phyloP scores from a whole-genome alignment of 768 basidiomycete genomes.

The Amylocystis lapponica region DNA sequence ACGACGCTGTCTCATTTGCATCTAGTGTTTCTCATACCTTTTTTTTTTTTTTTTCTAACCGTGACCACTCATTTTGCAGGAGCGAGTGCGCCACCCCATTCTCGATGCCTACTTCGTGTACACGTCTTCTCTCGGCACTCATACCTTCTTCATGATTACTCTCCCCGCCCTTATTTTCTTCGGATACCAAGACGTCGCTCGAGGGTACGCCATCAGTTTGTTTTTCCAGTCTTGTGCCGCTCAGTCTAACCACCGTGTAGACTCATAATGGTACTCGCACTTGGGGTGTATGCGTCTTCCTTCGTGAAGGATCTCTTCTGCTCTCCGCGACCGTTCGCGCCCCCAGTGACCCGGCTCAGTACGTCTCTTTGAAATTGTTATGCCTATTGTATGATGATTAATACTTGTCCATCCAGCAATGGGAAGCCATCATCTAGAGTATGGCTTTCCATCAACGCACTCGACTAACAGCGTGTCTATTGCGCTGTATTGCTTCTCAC shows the following conservation, averaged over 20 bases:
- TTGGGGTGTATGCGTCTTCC: slow-evolving; percentile 84
- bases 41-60: no score
- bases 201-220: slow-evolving; percentile 49
- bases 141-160: slow-evolving; percentile 91
- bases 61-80: no score
- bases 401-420: slow-evolving; percentile 44
- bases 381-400: not conserved
- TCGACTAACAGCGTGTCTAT: slow-evolving; percentile 89
- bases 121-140: slow-evolving; percentile 73
- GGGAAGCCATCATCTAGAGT: slow-evolving; percentile 79
- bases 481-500: slow-evolving; percentile 70
- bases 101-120: slow-evolving; percentile 82
- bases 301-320: slow-evolving; percentile 88
- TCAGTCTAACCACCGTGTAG: slow-evolving; percentile 29
- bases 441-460: slow-evolving; percentile 95
- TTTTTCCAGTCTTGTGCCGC: not conserved
- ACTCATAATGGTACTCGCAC: slow-evolving; percentile 60
- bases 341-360: slow-evolving; percentile 90
- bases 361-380: not conserved
- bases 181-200: slow-evolving; percentile 63
- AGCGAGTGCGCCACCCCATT: slow-evolving; percentile 53
- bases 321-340: slow-evolving; percentile 83
- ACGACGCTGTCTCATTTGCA: no score
- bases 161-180: slow-evolving; percentile 89
- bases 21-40: no score